Conservation (phyloP, 768 basidiomycete species). For the Lactarius trivialis region DNA sequence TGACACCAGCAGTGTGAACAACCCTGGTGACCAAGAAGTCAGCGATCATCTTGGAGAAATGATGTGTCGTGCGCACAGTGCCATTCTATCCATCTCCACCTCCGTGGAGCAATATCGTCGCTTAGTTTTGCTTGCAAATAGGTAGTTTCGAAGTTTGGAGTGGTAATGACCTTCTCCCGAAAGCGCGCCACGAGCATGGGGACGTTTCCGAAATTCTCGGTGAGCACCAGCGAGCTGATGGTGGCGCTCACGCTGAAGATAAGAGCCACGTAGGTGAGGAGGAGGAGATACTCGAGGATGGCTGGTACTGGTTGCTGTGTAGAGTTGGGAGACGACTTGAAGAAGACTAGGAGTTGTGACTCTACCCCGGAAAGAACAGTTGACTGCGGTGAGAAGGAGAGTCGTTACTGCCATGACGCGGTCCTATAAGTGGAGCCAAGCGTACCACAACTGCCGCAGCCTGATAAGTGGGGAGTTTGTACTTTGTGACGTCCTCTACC, state of each 20-base stretch:
- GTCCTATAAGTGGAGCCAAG: too few species aligned
- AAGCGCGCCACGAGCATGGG: conserved; percentile 7
- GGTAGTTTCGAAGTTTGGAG: not conserved
- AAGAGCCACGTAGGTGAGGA: conserved; percentile 20
- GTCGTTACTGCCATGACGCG: not conserved
- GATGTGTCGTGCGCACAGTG: conserved; percentile 7
- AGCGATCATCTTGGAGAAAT: not conserved
- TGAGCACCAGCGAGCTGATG: conserved; percentile 20
- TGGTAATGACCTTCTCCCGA: not conserved
- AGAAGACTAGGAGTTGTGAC: conserved; percentile 16
- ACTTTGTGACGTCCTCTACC: conserved; percentile 1
- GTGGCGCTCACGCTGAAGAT: conserved; percentile 21
- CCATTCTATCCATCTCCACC: conserved; percentile 12
- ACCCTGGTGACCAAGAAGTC: not conserved
- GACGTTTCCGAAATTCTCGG: conserved; percentile 13
- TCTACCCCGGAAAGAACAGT: conserved; percentile 18
- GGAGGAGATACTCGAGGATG: conserved; percentile 5
- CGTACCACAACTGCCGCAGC: conserved; percentile 18
- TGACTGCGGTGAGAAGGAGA: conserved; percentile 1
- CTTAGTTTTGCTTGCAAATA: not conserved
- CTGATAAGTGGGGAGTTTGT: conserved; percentile 15
- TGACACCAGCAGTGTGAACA: conserved; percentile 11
- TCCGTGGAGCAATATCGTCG: not conserved
- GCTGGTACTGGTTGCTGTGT: not conserved
- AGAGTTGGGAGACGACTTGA: not conserved